These are phyloP conservation scores for Sphaerulina musiva DNA, from an alignment of 2,329 filamentous ascomycete species.

Conservation along the genomic window DNA sequence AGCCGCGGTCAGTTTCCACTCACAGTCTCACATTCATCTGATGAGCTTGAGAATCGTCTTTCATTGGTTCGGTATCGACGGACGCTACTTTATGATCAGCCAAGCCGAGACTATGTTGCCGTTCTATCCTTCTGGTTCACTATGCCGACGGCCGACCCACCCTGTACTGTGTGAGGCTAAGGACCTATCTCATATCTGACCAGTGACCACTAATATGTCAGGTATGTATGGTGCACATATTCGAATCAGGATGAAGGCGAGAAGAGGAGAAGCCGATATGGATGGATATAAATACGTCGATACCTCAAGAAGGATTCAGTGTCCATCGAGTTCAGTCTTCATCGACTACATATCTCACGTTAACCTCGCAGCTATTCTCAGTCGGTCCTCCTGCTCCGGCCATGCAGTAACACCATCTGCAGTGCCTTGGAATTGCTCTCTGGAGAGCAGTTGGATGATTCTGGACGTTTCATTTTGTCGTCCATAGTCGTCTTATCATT, in stretches of 20 bases:
- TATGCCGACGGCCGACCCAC: background rate
- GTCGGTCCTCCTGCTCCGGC: too few species aligned
- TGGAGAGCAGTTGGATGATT: background rate
- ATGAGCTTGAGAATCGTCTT: background rate
- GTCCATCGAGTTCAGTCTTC: too few species aligned
- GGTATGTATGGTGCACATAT: too few species aligned
- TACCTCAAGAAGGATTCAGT: too few species aligned
- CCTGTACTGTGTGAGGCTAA: background rate
- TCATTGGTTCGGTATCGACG: slow-evolving; percentile 3
- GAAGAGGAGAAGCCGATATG: too few species aligned
- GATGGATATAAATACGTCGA: too few species aligned
- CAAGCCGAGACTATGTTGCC: slow-evolving; percentile 7
- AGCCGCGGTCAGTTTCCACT: background rate
- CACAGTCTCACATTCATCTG: too few species aligned
- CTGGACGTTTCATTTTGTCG: background rate
- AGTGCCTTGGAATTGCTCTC: background rate
- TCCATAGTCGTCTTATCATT: background rate
- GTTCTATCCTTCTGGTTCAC: slow-evolving; percentile 4
- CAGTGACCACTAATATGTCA: too few species aligned
- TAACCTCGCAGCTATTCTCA: too few species aligned
- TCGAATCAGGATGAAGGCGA: too few species aligned
- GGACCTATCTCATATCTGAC: background rate
- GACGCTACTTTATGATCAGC: slow-evolving; percentile 4
- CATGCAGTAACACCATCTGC: background rate
- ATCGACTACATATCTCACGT: too few species aligned